Evolutionary conservation across 345 rosid species (phyloP).

Genomic region (Citrus australasica): DNA sequence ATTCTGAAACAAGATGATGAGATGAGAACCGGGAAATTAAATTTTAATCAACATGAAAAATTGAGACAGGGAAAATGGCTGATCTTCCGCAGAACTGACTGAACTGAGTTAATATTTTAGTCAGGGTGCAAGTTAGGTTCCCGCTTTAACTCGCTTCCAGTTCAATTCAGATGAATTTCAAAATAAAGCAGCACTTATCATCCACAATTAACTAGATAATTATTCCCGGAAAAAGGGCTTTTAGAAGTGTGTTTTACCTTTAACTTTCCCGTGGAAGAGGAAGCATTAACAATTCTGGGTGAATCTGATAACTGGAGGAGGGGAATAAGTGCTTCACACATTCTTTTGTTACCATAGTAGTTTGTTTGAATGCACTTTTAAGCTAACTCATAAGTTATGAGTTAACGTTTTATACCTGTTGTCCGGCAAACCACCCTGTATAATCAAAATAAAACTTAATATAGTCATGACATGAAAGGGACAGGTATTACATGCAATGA

Average conservation of each 20-base stretch:
- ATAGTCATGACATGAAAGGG: no score
- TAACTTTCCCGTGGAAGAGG: slow-evolving; percentile 35
- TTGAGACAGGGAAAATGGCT: no score
- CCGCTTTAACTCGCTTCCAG: no score
- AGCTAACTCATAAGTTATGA: slow-evolving; percentile 13
- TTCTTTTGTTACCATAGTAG: slow-evolving; percentile 22
- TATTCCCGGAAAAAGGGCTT: not conserved
- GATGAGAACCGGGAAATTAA: no score
- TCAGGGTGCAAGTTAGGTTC: no score
- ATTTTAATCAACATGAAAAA: not conserved
- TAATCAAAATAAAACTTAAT: not conserved
- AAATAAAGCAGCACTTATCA: not conserved
- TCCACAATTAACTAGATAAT: slow-evolving; percentile 3
- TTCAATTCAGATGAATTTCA: no score
- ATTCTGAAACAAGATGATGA: slow-evolving; percentile 18
- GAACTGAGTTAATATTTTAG: no score
- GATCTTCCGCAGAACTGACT: no score
- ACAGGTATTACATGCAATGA: no score
- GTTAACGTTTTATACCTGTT: slow-evolving; percentile 7
- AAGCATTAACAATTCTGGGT: slow-evolving; percentile 37
- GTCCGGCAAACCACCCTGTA: slow-evolving; percentile 6
- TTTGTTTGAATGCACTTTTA: slow-evolving; percentile 21
- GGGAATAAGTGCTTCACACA: slow-evolving; percentile 22
- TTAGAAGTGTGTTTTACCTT: slow-evolving; percentile 15
- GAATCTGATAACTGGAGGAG: slow-evolving; percentile 21